phyloP scores from a whole-genome alignment of 2,329 filamentous ascomycete genomes.

The Ophiostoma triangulosporum region DNA sequence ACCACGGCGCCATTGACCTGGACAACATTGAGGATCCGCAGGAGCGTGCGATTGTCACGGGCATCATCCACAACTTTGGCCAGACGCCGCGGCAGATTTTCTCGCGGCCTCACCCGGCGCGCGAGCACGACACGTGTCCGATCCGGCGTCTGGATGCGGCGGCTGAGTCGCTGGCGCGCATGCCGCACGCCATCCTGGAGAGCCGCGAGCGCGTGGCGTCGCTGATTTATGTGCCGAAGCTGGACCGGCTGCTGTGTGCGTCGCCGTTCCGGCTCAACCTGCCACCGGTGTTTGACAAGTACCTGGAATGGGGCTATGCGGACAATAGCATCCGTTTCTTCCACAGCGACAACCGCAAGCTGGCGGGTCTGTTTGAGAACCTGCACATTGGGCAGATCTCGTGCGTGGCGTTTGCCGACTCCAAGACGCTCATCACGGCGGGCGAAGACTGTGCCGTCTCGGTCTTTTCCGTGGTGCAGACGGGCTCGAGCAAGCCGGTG shows the following conservation, averaged over 20 bases:
- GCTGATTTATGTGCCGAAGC: slow-evolving; percentile 62
- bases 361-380: slow-evolving; percentile 83
- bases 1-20: slow-evolving; percentile 83
- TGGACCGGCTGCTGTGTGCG: slow-evolving; percentile 72
- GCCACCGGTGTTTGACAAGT: slow-evolving; percentile 75
- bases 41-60: slow-evolving; percentile 77
- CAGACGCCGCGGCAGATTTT: slow-evolving; percentile 97
- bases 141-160: slow-evolving; percentile 62
- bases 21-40: slow-evolving; percentile 82
- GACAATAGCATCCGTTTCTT: slow-evolving; percentile 85
- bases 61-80: slow-evolving; percentile 96
- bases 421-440: slow-evolving; percentile 78
- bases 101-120: slow-evolving; percentile 61
- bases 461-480: slow-evolving; percentile 61
- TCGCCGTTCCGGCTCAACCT: slow-evolving; percentile 78
- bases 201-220: slow-evolving; percentile 69
- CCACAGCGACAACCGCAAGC: slow-evolving; percentile 66
- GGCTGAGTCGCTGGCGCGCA: slow-evolving; percentile 59
- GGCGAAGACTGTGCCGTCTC: slow-evolving; percentile 87
- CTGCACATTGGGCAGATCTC: slow-evolving; percentile 85
- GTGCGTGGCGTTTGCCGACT: slow-evolving; percentile 71
- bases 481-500: slow-evolving; percentile 50
- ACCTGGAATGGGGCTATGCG: slow-evolving; percentile 89
- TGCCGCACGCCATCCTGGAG: slow-evolving; percentile 65
- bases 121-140: slow-evolving; percentile 53